Conservation (phyloP, 164 flowering plant species). For the Tinospora cordifolia region DNA sequence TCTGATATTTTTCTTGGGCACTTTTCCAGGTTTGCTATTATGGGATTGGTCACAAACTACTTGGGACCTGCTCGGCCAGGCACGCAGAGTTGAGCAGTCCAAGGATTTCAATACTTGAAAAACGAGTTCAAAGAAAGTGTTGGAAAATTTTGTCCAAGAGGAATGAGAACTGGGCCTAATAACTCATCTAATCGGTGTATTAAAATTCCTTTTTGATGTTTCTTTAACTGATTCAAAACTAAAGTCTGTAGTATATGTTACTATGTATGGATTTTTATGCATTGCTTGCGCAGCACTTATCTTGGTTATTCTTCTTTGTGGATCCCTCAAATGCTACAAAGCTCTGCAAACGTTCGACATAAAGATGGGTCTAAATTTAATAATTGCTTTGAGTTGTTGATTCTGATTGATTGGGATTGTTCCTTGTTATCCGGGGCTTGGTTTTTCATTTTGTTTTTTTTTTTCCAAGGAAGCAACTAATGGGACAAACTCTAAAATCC, state of each 20-base stretch:
- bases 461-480: background rate
- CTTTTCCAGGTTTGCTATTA: slow-evolving; percentile 74
- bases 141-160: background rate
- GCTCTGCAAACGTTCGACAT: background rate
- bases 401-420: background rate
- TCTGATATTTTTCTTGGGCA: background rate
- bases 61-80: slow-evolving; percentile 59
- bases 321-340: background rate
- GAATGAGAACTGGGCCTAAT: background rate
- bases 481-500: background rate
- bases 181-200: background rate
- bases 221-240: background rate
- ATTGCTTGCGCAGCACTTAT: background rate
- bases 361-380: too few relatives aligned
- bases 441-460: too few relatives aligned
- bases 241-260: background rate
- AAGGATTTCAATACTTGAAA: background rate
- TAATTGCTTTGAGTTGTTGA: background rate
- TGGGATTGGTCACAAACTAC: slow-evolving; percentile 85
- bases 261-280: background rate
- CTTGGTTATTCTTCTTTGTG: background rate
- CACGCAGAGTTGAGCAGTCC: slow-evolving; percentile 17
- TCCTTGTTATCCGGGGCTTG: background rate
- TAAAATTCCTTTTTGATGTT: background rate
- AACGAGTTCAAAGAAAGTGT: slow-evolving; percentile 3